Base-by-base conservation (phyloP, 257 asterid species). In the Osmanthus fragrans region DNA sequence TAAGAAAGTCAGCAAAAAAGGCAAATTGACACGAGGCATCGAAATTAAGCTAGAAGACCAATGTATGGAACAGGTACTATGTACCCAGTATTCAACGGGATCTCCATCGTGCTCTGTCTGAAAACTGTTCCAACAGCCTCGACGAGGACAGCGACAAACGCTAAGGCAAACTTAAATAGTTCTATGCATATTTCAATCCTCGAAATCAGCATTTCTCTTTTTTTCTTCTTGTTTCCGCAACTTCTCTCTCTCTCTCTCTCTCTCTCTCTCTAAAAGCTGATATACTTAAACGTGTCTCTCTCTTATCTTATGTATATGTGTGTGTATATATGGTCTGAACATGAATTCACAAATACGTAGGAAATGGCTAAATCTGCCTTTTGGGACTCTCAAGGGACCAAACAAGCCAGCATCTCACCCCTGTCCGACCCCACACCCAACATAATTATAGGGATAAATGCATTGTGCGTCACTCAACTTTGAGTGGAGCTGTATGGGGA, bases 101-200 rank as follows among this genome's bases (percentile, higher is more conserved):
- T 0, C 23, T 7, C 29, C 4, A 8, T 58, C 16, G 63, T 21
- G 65, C 40, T 71, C 7, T 73, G 36, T 0, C 15, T 7, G 63
- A 81, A 27, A 30, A 76, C 84, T 0, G 68, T 63, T 0, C 37
- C 76, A 18, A 84, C 71, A 36, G 86, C 84, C 18, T 84, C 80
- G 0, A 76, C 73, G 72, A 84, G 63, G 25, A 40, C 77, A 1
- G 39, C n/a, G 23, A 73, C 77, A 10, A 86, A 86, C 33, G 82
- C 74, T 1, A 86, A 1, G 0, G 34, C 70, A 7, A 80, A 29
- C 34, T 78, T 82, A 76, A 84, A 60, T 39, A 86, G 0, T 25
- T 29, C 74, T 0, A 84, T 10, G 56, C 82, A 84, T 16, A 82
- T 72, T 65, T 76, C 85, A n/a, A 86, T 15, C 54, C 72, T 82